These are phyloP conservation scores for Millerozyma miso DNA, from an alignment of 805 yeast species.

Conservation along the genomic window DNA sequence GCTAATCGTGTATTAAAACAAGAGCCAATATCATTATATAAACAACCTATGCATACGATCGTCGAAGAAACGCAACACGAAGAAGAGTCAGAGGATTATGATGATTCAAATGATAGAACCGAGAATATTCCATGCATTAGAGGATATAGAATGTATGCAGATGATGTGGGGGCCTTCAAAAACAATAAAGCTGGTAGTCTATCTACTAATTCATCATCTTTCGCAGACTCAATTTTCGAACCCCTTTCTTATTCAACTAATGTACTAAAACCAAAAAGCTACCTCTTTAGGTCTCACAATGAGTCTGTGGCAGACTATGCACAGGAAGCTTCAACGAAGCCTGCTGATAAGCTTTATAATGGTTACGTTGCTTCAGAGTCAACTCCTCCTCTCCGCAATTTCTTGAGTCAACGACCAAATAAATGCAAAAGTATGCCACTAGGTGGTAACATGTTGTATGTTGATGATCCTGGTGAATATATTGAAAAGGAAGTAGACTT, in stretches of 20 bases:
- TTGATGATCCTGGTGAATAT: background rate
- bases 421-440: background rate
- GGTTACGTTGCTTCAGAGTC: background rate
- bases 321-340: background rate
- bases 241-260: background rate
- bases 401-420: background rate
- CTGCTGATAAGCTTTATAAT: background rate
- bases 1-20: background rate
- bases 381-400: background rate
- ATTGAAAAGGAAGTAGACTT: background rate
- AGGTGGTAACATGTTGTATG: background rate
- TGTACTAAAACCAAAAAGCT: background rate
- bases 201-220: constrained; percentile 1
- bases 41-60: constrained; percentile 7
- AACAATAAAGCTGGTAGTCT: background rate
- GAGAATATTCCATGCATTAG: background rate
- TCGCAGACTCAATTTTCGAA: constrained; percentile 2
- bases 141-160: background rate
- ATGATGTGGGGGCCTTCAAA: background rate
- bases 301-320: background rate
- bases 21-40: background rate
- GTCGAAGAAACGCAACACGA: constrained; percentile 6
- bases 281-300: background rate
- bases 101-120: background rate
- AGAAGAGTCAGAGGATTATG: background rate